Base-by-base conservation (phyloP, 1,139 yeast genomes). In the Blastobotrys raffinosifermentans region DNA sequence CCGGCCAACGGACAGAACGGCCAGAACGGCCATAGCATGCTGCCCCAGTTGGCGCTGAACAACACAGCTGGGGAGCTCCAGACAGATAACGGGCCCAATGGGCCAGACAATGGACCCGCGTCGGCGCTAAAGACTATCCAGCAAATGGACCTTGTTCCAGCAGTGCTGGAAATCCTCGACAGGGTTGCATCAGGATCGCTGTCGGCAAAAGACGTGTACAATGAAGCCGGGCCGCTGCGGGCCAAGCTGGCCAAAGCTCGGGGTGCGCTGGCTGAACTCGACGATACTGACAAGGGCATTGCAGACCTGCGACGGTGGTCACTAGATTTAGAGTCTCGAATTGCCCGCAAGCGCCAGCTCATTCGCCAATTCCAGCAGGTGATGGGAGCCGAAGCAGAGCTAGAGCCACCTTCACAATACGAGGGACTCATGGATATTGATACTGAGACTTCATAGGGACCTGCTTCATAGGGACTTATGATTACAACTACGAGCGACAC, bases 141-240 rank as follows among this genome's bases (percentile, higher is more conserved):
- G 34, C 47, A 46, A 31, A 39, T 52, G 34, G 55, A 52, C 29
- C 45, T 51, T 19, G 30, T 51, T 20, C 51, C 50, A 3, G 43
- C 43, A 47, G 48, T 51, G 18, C 41, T 51, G 18, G 48, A 47
- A 20, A 38, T 52, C n/a, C 39, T 50, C 16, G 55, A 50, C 17
- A 38, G 40, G 9, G 47, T 52, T 9, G 31, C 35, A 11, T 27
- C 39, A 9, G 55, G 55, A 26, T 37, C 39, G 26, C 31, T 50
- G 18, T 35, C 45, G 4, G 46, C 54, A 7, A 51, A 50, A 29
- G 54, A 52, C 30, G 47, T 48, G 14, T 49, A 51, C 40, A 51
- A 49, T 29, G 51, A 40, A 42, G 55, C 56, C 2, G 56, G 56
- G 5, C 47, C 55, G 2, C 50, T 52, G 17, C 43, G 56, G 22